phyloP scores from a whole-genome alignment of 2,329 filamentous ascomycete genomes.

The Aspergillus floridensis region DNA sequence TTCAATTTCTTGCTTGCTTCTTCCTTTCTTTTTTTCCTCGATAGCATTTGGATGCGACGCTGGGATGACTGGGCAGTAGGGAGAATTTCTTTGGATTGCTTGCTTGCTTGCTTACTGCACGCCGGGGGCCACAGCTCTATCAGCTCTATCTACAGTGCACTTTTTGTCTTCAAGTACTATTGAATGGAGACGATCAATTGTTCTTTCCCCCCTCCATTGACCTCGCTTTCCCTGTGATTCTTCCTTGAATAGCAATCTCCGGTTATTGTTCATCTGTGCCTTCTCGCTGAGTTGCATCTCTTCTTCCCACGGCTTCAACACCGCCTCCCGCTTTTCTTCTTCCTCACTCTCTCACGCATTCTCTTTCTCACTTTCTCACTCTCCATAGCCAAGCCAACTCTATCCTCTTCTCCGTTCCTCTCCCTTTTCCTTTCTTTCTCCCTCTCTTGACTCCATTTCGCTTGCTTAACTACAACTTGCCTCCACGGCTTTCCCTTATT shows the following conservation, averaged over 20 bases:
- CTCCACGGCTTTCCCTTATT: conserved; percentile 7
- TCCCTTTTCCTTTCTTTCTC: conserved; percentile 5
- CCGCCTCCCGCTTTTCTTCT: conserved; percentile 5
- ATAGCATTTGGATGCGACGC: background rate
- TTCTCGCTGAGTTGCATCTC: background rate
- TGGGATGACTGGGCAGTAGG: background rate
- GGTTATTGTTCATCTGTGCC: conserved; percentile 4
- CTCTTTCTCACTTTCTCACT: background rate
- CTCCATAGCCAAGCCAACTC: background rate
- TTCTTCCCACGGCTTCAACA: conserved; percentile 6
- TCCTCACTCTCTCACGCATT: conserved; percentile 9
- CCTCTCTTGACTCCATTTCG: conserved; percentile 4
- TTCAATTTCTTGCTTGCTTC: background rate
- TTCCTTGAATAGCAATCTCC: background rate
- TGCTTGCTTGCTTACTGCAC: background rate
- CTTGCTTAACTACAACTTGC: conserved; percentile 8
- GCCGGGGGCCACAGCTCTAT: background rate
- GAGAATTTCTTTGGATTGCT: background rate
- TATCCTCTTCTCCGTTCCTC: background rate
- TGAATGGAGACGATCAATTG: background rate
- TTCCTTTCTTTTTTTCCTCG: background rate
- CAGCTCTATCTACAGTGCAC: background rate
- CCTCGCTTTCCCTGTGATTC: background rate
- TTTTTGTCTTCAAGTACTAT: background rate
- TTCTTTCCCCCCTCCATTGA: background rate